Evolutionary conservation across 495 filamentous ascomycete genomes (phyloP).

Genomic region (Clavariopsis aquatica): DNA sequence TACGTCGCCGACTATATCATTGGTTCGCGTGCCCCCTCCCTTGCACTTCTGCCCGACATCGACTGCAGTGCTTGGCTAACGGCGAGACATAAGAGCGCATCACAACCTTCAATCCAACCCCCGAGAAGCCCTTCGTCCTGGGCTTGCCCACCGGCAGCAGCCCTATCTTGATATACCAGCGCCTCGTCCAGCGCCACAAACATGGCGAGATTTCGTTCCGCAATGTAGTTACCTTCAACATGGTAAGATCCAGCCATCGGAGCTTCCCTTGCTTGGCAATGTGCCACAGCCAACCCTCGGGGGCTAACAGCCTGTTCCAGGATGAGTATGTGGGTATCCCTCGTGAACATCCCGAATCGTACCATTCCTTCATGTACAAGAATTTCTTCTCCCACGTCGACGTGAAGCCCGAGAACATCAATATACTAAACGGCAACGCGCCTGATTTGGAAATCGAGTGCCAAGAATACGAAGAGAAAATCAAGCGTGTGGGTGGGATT

Average conservation of each 20-base stretch:
- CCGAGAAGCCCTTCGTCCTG: conserved; percentile 73
- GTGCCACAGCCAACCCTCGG: conserved; percentile 11
- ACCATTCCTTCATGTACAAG: conserved; percentile 89
- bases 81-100: conserved; percentile 58
- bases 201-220: conserved; percentile 79
- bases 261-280: conserved; percentile 24
- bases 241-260: conserved; percentile 59
- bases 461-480: conserved; percentile 74
- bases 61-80: conserved; percentile 13
- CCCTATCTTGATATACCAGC: conserved; percentile 75
- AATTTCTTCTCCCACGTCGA: conserved; percentile 89
- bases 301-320: conserved; percentile 46
- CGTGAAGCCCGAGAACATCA: conserved; percentile 73
- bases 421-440: conserved; percentile 84
- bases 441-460: conserved; percentile 75
- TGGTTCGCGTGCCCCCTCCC: conserved; percentile 49
- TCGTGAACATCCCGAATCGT: conserved; percentile 77
- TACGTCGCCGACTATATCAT: conserved; percentile 86
- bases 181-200: conserved; percentile 73
- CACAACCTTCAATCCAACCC: conserved; percentile 69
- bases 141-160: conserved; percentile 82
- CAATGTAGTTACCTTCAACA: conserved; percentile 89
- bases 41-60: conserved; percentile 19
- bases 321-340: conserved; percentile 86
- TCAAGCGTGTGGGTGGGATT: conserved; percentile 73